Base-by-base conservation (phyloP, 306 rosid species). In the Vachellia collinsii region DNA sequence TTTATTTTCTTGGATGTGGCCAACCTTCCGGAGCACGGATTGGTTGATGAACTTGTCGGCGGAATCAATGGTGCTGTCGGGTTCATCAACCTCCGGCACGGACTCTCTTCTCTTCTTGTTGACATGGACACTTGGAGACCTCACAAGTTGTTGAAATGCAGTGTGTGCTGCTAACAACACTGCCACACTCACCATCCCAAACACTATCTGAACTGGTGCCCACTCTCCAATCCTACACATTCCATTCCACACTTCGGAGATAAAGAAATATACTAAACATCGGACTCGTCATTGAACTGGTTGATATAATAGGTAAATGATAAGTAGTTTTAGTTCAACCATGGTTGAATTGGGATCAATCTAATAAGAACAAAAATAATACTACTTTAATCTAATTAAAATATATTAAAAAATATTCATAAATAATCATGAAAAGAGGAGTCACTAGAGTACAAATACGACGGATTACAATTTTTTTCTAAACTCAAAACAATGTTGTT, bases 81-180 rank as follows among this genome's bases (percentile, higher is more conserved):
- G 89, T 29, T 86, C 85, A 8, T 22, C 61, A 1, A 81, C 77
- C 51, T 86, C 89, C 0, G 85, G 77, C 47, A 80, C 0, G 0
- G 85, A 19, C 36, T 86, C 87, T 64, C 89, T 86, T 70, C 77
- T 74, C 20, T 78, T 69, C 83, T 86, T 86, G 83, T 70, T 80
- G 0, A 86, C 72, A 10, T 81, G 83, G 70, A 86, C 89, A 4
- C 64, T 1, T 16, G 89, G 89, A 43, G 85, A 53, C 0, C 85
- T 80, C 0, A 39, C 82, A 16, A 86, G 11, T 47, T 86, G 89
- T 48, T 86, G 89, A 74, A 0, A 81, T 0, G 81, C 87, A 4
- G 89, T 77, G 87, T 86, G 89, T 25, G 77, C 1, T 54, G 11
- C 89, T 8, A 81, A 37, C 4, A 34, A 3, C 56, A 83, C 0